These are phyloP conservation scores for Rhodotorula sp. DNA, from an alignment of 1,284 basidiomycete genomes.

Conservation along the genomic window DNA sequence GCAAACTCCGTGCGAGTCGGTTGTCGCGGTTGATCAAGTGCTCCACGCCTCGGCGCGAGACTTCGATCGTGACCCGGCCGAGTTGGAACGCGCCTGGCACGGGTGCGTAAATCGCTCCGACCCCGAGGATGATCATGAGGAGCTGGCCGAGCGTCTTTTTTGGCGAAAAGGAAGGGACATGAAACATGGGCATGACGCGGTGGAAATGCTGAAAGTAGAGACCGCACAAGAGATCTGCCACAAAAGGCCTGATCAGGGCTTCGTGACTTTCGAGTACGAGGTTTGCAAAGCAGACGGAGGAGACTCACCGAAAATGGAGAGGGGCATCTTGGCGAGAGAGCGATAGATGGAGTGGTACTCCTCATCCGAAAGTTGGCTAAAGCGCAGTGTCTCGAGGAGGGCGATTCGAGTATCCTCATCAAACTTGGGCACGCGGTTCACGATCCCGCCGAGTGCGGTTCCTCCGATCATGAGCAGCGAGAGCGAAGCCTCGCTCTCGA, in stretches of 20 bases:
- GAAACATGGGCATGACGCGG: constrained; percentile 9
- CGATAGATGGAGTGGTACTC: constrained; percentile 12
- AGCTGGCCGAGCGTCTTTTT: constrained; percentile 17
- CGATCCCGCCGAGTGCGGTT: too few relatives aligned
- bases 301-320: constrained; percentile 9
- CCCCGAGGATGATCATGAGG: constrained; percentile 19
- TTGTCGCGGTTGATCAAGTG: constrained; percentile 22
- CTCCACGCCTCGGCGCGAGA: constrained; percentile 9
- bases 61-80: constrained; percentile 13
- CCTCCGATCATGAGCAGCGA: background rate
- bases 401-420: constrained; percentile 17
- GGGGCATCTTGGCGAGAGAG: constrained; percentile 4
- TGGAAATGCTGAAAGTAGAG: constrained; percentile 25
- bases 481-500: constrained; percentile 6
- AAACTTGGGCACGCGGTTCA: background rate
- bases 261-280: background rate
- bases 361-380: constrained; percentile 5
- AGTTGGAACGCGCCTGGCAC: constrained; percentile 7
- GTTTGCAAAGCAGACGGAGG: background rate
- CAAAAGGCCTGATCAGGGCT: background rate
- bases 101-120: constrained; percentile 20
- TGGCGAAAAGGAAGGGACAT: constrained; percentile 18
- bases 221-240: background rate
- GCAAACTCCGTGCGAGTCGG: constrained; percentile 12
- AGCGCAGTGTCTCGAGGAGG: constrained; percentile 21